Conservation (phyloP, 768 basidiomycete species). For the Daedaleopsis nitida region DNA sequence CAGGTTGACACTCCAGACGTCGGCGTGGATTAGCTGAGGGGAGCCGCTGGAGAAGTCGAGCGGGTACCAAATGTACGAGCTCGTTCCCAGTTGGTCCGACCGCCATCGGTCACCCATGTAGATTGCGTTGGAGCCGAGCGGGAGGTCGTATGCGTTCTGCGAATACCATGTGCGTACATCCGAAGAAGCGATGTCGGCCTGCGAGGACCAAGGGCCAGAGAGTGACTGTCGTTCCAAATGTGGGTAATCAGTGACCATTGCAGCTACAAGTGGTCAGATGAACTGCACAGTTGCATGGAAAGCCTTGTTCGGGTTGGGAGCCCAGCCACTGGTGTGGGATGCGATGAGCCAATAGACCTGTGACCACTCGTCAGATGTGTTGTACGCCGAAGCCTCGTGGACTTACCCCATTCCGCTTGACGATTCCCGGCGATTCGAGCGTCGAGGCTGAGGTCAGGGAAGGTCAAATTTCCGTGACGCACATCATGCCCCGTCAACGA, state of each 20-base stretch:
- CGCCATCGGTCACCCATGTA: conserved; percentile 72
- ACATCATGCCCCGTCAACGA: not conserved
- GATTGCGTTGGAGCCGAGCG: conserved; percentile 49
- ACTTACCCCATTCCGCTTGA: conserved; percentile 55
- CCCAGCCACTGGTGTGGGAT: conserved; percentile 58
- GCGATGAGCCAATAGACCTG: conserved; percentile 61
- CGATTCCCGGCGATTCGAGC: conserved; percentile 61
- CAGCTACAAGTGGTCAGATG: not conserved
- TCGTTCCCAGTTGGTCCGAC: conserved; percentile 52
- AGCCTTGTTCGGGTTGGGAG: conserved; percentile 62
- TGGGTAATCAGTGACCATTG: not conserved
- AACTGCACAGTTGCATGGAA: conserved; percentile 50
- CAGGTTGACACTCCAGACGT: conserved; percentile 58
- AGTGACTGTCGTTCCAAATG: conserved; percentile 40
- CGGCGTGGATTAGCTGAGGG: conserved; percentile 56
- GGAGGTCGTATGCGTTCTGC: conserved; percentile 59
- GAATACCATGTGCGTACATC: conserved; percentile 59
- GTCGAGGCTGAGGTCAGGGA: conserved; percentile 44
- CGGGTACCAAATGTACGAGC: conserved; percentile 64
- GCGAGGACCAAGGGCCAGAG: conserved; percentile 55
- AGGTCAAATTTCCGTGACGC: not conserved
- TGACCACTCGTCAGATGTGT: not conserved
- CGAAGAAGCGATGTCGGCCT: conserved; percentile 56
- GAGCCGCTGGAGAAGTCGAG: conserved; percentile 54
- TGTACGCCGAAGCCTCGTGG: conserved; percentile 3